A percentile compares a stretch with the other conserved stretches of the same genome.
Evolutionary conservation across 345 rosid species (phyloP).

Genomic region (Euphorbia lathyris): DNA sequence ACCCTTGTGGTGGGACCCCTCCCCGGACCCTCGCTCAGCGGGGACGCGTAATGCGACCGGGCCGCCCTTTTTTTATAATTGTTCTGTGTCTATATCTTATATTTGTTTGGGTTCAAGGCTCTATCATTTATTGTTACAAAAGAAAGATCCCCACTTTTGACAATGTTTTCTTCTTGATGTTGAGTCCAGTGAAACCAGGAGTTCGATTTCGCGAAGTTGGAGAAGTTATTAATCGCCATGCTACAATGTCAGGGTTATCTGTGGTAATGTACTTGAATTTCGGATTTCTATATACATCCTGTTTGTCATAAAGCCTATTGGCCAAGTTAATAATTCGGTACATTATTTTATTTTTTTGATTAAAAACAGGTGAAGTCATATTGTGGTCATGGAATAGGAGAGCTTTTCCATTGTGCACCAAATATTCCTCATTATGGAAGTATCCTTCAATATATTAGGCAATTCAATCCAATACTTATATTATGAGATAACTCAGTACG

Average conservation of each 20-base stretch:
- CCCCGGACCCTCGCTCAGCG: too few species aligned
- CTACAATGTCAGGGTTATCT: slow-evolving; percentile 85
- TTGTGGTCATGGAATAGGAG: slow-evolving; percentile 97
- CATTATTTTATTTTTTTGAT: background rate
- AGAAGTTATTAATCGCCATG: slow-evolving; percentile 87
- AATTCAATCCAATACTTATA: slow-evolving; percentile 1
- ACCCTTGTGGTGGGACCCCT: too few species aligned
- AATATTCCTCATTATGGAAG: slow-evolving; percentile 95
- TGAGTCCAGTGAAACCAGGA: slow-evolving; percentile 81
- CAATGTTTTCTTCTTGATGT: slow-evolving; percentile 9
- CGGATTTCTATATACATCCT: background rate
- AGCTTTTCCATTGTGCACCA: slow-evolving; percentile 97
- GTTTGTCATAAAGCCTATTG: slow-evolving; percentile 4
- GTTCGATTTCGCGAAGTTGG: slow-evolving; percentile 91
- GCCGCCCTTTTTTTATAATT: too few species aligned
- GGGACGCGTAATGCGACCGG: too few species aligned
- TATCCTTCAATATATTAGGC: slow-evolving; percentile 42
- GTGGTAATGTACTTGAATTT: slow-evolving; percentile 56
- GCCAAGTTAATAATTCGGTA: slow-evolving; percentile 5
- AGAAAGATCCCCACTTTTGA: slow-evolving; percentile 1
- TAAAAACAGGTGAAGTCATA: slow-evolving; percentile 75
- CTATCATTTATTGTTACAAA: background rate
- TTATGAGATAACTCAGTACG: background rate
- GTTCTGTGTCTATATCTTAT: background rate
- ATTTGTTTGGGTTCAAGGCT: background rate